Base-by-base conservation (phyloP, 176 grass and related monocot genomes). In the Zizania latifolia region DNA sequence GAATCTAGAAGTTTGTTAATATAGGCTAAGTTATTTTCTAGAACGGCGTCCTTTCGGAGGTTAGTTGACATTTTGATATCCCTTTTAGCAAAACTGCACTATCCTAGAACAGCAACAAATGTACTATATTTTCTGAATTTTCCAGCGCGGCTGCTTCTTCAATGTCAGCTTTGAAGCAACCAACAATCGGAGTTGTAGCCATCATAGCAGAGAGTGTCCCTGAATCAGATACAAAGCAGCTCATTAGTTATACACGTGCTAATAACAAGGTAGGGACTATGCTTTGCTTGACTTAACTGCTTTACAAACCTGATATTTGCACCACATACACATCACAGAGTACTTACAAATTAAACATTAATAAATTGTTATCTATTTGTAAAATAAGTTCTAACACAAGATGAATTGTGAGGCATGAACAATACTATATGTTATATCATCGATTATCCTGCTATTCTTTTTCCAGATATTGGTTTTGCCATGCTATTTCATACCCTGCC, bases 131-230 rank as follows among this genome's bases (percentile, higher is more conserved):
- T 78, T 38, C 6, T 56, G 48, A 82, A 78, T 89, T 45, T n/a
- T 86, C 44, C 86, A 99, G 95, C 72, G 95, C 95, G 0, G 92
- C 95, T 40, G 87, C 95, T 71, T 99, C 95, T 76, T 92, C 95
- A 37, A 90, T 99, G 89, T 83, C 84, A 79, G 95, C 95, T 81
- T 82, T 99, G 82, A 92, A 92, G 72, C 95, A 99, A 68, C 77
- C 89, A 57, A 99, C 95, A 43, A 90, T 99, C 66, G 86, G 89
- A 84, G 91, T 94, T 46, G 84, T 99, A 80, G 95, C 95, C 79
- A 94, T 99, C 82, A 99, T 99, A 26, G 95, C 91, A 24, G 95
- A 99, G 82, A 92, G 95, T 77, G 95, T 99, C 75, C 95, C 95
- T 71, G 95, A 99, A 82, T 92, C 89, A 56, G 91, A 99, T 14